A percentile compares a stretch with the other conserved stretches of the same genome.
phyloP scores from a whole-genome alignment of 1,284 basidiomycete genomes.

The Leccinum pseudoinsigne region DNA sequence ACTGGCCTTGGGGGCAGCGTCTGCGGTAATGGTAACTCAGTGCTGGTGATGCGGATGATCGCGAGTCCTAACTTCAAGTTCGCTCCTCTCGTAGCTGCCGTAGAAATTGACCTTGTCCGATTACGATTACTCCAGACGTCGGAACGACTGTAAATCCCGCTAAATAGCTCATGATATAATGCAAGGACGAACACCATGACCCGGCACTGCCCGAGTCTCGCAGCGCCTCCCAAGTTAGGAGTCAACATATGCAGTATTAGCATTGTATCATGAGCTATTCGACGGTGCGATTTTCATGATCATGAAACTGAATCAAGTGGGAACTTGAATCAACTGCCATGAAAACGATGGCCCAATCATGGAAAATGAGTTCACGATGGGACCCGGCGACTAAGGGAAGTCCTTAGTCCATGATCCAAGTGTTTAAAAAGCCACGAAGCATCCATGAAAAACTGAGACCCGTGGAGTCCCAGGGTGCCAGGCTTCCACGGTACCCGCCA shows the following conservation, averaged over 20 bases:
- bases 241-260: constrained; percentile 1
- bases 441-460: neutral
- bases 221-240: no score
- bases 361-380: neutral
- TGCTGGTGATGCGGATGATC: neutral
- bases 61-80: neutral
- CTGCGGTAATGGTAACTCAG: neutral
- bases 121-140: neutral
- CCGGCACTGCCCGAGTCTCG: neutral
- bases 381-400: neutral
- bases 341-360: neutral
- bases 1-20: neutral
- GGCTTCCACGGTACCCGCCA: neutral
- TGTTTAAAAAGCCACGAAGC: neutral
- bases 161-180: constrained; percentile 20
- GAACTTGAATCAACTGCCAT: neutral
- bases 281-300: neutral
- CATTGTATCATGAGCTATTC: constrained; percentile 19
- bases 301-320: neutral
- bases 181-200: neutral
- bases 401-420: neutral
- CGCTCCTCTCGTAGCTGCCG: neutral
- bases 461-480: neutral
- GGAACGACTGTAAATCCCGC: no score
- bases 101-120: neutral